Evolutionary conservation across 2,329 filamentous ascomycete genomes (phyloP).

Genomic region (Trichoderma aggressivum): DNA sequence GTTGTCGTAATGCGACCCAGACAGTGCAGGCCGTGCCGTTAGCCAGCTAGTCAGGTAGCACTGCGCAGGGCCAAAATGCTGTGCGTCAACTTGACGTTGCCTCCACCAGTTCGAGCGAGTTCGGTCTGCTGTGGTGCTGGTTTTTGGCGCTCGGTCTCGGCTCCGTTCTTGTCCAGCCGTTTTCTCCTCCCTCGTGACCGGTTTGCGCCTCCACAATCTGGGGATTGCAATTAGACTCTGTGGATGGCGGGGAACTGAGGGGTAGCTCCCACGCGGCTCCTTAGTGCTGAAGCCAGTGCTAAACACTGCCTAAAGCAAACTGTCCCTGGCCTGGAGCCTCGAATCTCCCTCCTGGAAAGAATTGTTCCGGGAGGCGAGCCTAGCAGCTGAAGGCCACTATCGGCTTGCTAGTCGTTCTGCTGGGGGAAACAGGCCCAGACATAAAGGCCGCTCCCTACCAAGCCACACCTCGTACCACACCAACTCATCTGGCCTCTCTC

Average conservation of each 20-base stretch:
- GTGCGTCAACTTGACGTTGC: neutral
- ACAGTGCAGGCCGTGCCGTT: neutral
- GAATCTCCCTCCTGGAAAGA: constrained; percentile 14
- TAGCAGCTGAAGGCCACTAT: neutral
- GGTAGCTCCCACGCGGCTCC: constrained; percentile 9
- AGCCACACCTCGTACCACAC: neutral
- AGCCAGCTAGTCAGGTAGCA: neutral
- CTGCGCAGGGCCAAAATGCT: neutral
- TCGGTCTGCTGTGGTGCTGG: neutral
- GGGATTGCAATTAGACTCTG: neutral
- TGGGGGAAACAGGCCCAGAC: neutral
- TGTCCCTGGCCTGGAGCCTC: neutral
- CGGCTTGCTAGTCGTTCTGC: neutral
- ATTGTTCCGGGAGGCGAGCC: constrained; percentile 14
- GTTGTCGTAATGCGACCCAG: neutral
- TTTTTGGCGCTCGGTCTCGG: neutral
- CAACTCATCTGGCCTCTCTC: neutral
- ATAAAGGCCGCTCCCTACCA: neutral
- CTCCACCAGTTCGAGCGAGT: neutral
- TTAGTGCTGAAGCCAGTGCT: neutral
- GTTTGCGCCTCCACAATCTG: constrained; percentile 15
- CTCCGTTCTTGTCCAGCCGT: neutral
- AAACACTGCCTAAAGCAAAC: neutral
- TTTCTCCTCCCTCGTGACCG: constrained; percentile 11
- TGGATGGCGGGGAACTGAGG: constrained; percentile 16